Conservation (phyloP, 2,329 filamentous ascomycete species). For the Colletotrichum lentis region DNA sequence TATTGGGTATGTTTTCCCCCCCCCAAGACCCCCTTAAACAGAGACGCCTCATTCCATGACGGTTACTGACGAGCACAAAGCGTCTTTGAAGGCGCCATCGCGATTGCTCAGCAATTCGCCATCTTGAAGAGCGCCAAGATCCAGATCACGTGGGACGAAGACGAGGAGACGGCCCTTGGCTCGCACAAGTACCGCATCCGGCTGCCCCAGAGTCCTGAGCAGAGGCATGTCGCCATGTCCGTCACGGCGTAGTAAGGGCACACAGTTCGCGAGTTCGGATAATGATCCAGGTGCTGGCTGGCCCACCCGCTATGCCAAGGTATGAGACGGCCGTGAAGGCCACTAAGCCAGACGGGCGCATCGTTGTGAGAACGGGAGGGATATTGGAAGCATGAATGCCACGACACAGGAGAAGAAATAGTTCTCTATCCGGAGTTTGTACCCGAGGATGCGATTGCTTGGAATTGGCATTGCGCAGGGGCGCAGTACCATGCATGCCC, state of each 20-base stretch:
- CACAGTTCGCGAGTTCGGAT: background rate
- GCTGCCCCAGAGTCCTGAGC: conserved; percentile 26
- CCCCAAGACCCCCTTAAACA: too few relatives aligned
- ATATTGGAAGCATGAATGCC: too few relatives aligned
- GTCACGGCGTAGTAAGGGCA: conserved; percentile 2
- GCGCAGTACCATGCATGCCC: background rate
- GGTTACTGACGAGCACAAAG: background rate
- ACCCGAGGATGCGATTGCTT: background rate
- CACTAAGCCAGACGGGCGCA: background rate
- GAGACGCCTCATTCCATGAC: too few relatives aligned
- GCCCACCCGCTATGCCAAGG: background rate
- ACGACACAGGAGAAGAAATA: background rate
- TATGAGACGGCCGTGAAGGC: background rate
- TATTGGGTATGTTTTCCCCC: conserved; percentile 24
- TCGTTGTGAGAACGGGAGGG: background rate
- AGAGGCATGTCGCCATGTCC: conserved; percentile 21
- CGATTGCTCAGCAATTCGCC: conserved; percentile 19
- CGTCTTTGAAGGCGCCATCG: conserved; percentile 16
- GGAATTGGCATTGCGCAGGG: background rate
- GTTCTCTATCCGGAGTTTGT: background rate
- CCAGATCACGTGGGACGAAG: conserved; percentile 15
- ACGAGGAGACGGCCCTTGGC: conserved; percentile 22
- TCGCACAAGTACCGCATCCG: conserved; percentile 35
- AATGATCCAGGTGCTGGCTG: background rate
- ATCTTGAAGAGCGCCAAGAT: conserved; percentile 30